Evolutionary conservation across 306 rosid species (phyloP).

Genomic region (Lathyrus sativus): DNA sequence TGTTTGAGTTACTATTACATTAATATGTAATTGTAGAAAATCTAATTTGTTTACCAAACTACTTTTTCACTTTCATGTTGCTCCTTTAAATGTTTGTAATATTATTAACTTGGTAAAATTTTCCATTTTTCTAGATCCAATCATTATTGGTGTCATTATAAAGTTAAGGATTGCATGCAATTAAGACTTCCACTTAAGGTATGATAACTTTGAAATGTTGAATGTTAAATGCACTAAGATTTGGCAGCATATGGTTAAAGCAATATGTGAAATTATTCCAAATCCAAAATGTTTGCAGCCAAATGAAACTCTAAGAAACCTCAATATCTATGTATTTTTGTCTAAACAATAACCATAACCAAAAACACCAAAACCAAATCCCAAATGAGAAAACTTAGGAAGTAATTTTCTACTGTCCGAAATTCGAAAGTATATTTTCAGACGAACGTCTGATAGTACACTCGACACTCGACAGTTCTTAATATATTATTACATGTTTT

Average conservation of each 20-base stretch:
- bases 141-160: not conserved
- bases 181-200: not conserved
- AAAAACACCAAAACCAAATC: constrained; percentile 34
- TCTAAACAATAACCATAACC: no score
- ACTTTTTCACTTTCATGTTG: no score
- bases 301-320: constrained; percentile 31
- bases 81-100: no score
- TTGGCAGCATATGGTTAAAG: not conserved
- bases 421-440: not conserved
- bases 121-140: no score
- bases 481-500: constrained; percentile 19
- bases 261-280: constrained; percentile 10
- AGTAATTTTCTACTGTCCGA: not conserved
- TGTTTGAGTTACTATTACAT: no score
- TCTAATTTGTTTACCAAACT: no score
- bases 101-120: no score
- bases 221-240: not conserved
- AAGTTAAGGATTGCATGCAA: not conserved
- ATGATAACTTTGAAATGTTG: not conserved
- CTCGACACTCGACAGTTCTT: no score
- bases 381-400: not conserved
- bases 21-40: no score
- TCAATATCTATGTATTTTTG: constrained; percentile 14
- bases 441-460: not conserved
- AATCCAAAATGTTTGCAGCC: constrained; percentile 19